Evolutionary conservation across 176 grass and related monocot genomes (phyloP).

Genomic region (Musa troglodytarum): DNA sequence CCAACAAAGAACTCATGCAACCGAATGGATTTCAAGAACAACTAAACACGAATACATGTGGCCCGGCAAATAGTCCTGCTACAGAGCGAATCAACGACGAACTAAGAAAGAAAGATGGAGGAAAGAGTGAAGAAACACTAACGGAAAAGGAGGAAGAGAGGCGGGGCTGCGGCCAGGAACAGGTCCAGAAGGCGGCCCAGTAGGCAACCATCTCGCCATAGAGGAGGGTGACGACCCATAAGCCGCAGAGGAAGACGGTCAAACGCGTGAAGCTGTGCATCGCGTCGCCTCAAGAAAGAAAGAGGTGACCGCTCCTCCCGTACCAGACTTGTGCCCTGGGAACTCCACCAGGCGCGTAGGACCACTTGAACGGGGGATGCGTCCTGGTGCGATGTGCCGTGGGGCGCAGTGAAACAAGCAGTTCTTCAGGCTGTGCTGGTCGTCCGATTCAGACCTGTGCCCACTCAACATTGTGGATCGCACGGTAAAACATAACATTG

Average conservation of each 20-base stretch:
- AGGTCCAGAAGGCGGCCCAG: slow-evolving; percentile 68
- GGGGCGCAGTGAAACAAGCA: too few species aligned
- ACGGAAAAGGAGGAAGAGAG: slow-evolving; percentile 20
- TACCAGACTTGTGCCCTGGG: too few species aligned
- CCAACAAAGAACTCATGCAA: background rate
- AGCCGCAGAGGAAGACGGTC: slow-evolving; percentile 68
- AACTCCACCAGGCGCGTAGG: too few species aligned
- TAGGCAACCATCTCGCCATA: slow-evolving; percentile 82
- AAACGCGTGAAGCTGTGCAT: slow-evolving; percentile 65
- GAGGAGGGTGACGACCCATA: slow-evolving; percentile 66
- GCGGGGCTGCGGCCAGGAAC: slow-evolving; percentile 58
- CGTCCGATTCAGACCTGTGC: too few species aligned
- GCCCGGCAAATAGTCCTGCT: background rate
- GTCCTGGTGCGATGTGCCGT: too few species aligned
- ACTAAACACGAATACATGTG: background rate
- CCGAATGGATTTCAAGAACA: background rate
- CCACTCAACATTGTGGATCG: too few species aligned
- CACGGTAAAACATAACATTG: too few species aligned
- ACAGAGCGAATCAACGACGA: background rate
- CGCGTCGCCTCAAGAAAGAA: background rate
- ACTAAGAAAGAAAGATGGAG: background rate
- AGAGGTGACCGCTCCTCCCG: too few species aligned
- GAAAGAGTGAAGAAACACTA: background rate
- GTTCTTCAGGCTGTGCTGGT: too few species aligned
- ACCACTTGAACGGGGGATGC: too few species aligned